Base-by-base conservation (phyloP, 1,284 basidiomycete genomes). In the Ustilago trichophora region DNA sequence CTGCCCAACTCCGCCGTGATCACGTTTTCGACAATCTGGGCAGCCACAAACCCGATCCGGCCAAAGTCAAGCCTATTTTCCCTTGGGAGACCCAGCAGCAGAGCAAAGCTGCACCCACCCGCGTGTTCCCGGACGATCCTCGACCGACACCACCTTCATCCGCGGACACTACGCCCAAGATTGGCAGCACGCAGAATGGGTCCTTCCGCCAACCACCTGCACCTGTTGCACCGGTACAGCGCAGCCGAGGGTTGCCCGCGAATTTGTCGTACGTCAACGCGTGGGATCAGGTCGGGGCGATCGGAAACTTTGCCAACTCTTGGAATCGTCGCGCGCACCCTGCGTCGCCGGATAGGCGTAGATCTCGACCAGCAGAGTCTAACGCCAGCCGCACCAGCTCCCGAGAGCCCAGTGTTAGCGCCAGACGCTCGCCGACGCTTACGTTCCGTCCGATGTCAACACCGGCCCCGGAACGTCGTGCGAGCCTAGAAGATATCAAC, bases 71-170 rank as follows among this genome's bases (percentile, higher is more conserved):
- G 68, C 84, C 86, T 21, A 85, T 96, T n/a, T 97, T 98, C 80
- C 93, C 94, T 8, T 98, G 94, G 94, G 94, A 98, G 80, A 86
- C 87, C 52, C 55, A 75, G 29, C 86, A 85, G 25, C n/a, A 47
- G 0, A n/a, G 40, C 1, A 24, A 32, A 5, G 37, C 24, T 22
- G 49, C 51, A 27, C 51, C 73, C 0, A 53, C 55, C 6, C 63
- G 75, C 15, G 62, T 73, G 4, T 77, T 75, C 38, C 75, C 75
- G 2, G 74, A 75, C 37, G 75, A 77, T 26, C 65, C 70, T n/a
- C 47, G 44, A 5, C 40, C 51, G 3, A 46, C 59, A 6, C 55
- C 52, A 8, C 47, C 55, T 24, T 46, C 36, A 3, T 46, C 42
- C 12, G 43, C 44, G 10, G 48, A 52, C 8, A 40, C 47, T 24